Evolutionary conservation across 2,329 filamentous ascomycete genomes (phyloP).

Genomic region (Microcyclosporella mali): DNA sequence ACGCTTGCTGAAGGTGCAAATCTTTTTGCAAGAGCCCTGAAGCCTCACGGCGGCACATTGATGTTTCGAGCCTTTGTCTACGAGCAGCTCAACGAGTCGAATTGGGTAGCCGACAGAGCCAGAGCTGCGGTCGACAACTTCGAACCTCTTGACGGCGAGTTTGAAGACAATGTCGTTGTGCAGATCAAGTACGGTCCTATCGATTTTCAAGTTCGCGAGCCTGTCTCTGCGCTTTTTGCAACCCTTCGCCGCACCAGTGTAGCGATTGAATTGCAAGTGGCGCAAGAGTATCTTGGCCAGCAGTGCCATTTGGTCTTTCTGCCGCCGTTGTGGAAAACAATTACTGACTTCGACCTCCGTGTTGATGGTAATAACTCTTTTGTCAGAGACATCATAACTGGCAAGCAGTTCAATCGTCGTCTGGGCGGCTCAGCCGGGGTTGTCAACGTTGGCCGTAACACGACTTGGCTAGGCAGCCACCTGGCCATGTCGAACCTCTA

Average conservation of each 20-base stretch:
- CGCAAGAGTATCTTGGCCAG: conserved; percentile 66
- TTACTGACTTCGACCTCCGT: conserved; percentile 62
- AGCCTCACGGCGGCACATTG: conserved; percentile 55
- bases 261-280: conserved; percentile 61
- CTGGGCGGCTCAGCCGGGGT: conserved; percentile 61
- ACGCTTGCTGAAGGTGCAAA: conserved; percentile 64
- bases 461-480: conserved; percentile 64
- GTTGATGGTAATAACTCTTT: conserved; percentile 51
- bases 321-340: conserved; percentile 61
- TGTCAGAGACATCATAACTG: conserved; percentile 56
- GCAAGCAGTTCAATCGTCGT: conserved; percentile 52
- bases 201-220: conserved; percentile 67
- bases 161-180: conserved; percentile 64
- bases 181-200: conserved; percentile 72
- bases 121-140: conserved; percentile 66
- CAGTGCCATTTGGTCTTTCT: conserved; percentile 64
- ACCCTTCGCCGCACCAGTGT: conserved; percentile 42
- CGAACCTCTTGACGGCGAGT: conserved; percentile 56
- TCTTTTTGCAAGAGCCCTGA: conserved; percentile 55
- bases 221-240: conserved; percentile 58
- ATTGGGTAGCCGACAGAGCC: conserved; percentile 63
- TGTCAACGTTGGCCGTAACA: conserved; percentile 59
- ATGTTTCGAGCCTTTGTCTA: conserved; percentile 72
- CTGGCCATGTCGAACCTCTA: conserved; percentile 67
- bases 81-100: conserved; percentile 51